Percentiles rank a stretch among this genome's conserved stretches.
phyloP scores from a whole-genome alignment of 495 filamentous ascomycete species.

The Neurospora sp. region DNA sequence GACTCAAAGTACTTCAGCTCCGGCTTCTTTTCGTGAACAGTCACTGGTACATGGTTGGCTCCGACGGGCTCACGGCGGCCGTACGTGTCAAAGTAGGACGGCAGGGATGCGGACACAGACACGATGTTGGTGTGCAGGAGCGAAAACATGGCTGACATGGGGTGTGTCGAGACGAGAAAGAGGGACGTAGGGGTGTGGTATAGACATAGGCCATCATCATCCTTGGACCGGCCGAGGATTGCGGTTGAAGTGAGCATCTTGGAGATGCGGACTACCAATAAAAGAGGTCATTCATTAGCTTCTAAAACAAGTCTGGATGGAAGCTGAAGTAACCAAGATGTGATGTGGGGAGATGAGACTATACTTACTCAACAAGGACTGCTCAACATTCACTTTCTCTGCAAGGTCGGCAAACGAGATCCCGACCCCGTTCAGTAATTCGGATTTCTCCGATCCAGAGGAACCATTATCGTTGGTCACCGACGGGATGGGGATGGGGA shows the following conservation, averaged over 20 bases:
- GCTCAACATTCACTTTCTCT: slow-evolving; percentile 12
- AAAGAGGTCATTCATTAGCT: slow-evolving; percentile 1
- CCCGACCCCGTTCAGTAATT: too few species aligned
- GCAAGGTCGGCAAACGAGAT: slow-evolving; percentile 14
- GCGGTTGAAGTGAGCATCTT: slow-evolving; percentile 21
- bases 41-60: slow-evolving; percentile 16
- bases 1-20: slow-evolving; percentile 17
- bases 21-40: slow-evolving; percentile 14
- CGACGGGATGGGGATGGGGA: slow-evolving; percentile 8
- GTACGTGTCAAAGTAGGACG: slow-evolving; percentile 24
- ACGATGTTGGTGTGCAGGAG: slow-evolving; percentile 37
- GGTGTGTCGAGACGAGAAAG: slow-evolving; percentile 8
- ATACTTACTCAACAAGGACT: slow-evolving; percentile 16
- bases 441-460: too few species aligned
- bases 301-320: too few species aligned
- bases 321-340: neutral
- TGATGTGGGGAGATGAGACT: neutral
- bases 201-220: slow-evolving; percentile 2
- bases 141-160: slow-evolving; percentile 39
- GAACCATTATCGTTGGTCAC: too few species aligned
- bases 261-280: slow-evolving; percentile 14
- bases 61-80: slow-evolving; percentile 19
- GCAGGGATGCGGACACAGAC: slow-evolving; percentile 13
- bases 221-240: slow-evolving; percentile 12
- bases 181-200: slow-evolving; percentile 23